phyloP scores from a whole-genome alignment of 257 asterid species.

The Haberlea rhodopensis region DNA sequence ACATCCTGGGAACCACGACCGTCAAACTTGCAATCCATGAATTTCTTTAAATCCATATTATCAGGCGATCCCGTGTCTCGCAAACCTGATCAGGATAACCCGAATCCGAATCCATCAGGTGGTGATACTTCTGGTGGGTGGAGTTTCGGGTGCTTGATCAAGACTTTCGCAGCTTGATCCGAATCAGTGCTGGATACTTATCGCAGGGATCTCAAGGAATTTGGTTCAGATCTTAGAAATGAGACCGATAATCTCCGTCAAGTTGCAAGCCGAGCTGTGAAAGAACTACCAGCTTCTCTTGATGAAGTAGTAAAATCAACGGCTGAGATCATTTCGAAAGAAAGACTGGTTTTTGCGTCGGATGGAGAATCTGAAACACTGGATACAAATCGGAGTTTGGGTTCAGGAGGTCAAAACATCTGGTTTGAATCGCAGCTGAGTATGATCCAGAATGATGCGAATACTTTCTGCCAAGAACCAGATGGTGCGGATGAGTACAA shows the following conservation, averaged over 20 bases:
- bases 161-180: constrained; percentile 52
- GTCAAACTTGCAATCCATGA: too few relatives aligned
- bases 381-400: constrained; percentile 34
- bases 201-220: constrained; percentile 74
- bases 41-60: too few relatives aligned
- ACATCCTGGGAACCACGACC: too few relatives aligned
- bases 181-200: constrained; percentile 78
- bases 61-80: too few relatives aligned
- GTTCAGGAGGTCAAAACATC: constrained; percentile 44
- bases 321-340: constrained; percentile 64
- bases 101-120: too few relatives aligned
- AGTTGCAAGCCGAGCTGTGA: constrained; percentile 77
- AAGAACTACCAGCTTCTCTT: constrained; percentile 81
- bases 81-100: too few relatives aligned
- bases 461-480: constrained; percentile 61
- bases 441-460: constrained; percentile 48
- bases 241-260: constrained; percentile 76
- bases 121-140: constrained; percentile 40
- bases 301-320: constrained; percentile 73
- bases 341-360: constrained; percentile 35
- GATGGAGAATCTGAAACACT: constrained; percentile 65
- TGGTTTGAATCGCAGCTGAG: constrained; percentile 68
- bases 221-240: constrained; percentile 63
- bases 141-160: constrained; percentile 67
- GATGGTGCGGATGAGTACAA: constrained; percentile 46